A percentile compares a stretch with the other conserved stretches of the same genome.
These are phyloP conservation scores for Murraya paniculata DNA, from an alignment of 345 rosid genomes.

Conservation along the genomic window DNA sequence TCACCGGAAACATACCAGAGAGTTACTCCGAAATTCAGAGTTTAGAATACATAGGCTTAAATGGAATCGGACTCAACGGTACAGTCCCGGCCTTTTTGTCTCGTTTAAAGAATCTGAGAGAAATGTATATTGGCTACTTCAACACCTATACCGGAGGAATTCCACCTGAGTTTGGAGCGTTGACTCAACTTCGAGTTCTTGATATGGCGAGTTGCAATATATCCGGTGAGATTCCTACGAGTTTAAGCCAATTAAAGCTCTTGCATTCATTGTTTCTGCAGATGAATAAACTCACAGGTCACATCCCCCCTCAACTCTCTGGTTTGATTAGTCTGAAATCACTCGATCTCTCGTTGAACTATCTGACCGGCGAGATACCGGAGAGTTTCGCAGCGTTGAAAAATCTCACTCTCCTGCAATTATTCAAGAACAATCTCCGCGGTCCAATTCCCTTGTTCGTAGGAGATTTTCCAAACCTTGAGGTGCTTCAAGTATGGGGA, in stretches of 20 bases:
- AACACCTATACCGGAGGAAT: slow-evolving; percentile 58
- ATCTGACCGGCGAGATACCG: slow-evolving; percentile 74
- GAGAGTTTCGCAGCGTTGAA: slow-evolving; percentile 44
- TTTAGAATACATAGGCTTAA: slow-evolving; percentile 67
- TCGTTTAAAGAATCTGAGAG: slow-evolving; percentile 53
- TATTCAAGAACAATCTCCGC: slow-evolving; percentile 59
- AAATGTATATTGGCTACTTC: slow-evolving; percentile 58
- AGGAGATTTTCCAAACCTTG: slow-evolving; percentile 67
- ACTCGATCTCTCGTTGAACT: slow-evolving; percentile 68
- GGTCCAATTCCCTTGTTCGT: slow-evolving; percentile 66
- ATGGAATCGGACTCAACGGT: slow-evolving; percentile 53
- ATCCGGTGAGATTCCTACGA: slow-evolving; percentile 70
- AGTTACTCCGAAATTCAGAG: slow-evolving; percentile 59
- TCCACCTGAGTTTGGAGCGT: slow-evolving; percentile 68
- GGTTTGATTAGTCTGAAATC: slow-evolving; percentile 59
- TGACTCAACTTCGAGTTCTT: slow-evolving; percentile 51
- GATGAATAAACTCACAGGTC: slow-evolving; percentile 62
- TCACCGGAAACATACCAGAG: slow-evolving; percentile 71
- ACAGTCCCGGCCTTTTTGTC: slow-evolving; percentile 54
- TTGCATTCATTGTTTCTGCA: slow-evolving; percentile 74
- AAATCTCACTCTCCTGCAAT: slow-evolving; percentile 52
- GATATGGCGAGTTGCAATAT: slow-evolving; percentile 72
- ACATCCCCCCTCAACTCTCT: slow-evolving; percentile 68
- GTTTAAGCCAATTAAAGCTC: slow-evolving; percentile 50
- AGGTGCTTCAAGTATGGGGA: slow-evolving; percentile 65